Evolutionary conservation across 106 monocot species (phyloP).

Genomic region (Agapanthus africanus): DNA sequence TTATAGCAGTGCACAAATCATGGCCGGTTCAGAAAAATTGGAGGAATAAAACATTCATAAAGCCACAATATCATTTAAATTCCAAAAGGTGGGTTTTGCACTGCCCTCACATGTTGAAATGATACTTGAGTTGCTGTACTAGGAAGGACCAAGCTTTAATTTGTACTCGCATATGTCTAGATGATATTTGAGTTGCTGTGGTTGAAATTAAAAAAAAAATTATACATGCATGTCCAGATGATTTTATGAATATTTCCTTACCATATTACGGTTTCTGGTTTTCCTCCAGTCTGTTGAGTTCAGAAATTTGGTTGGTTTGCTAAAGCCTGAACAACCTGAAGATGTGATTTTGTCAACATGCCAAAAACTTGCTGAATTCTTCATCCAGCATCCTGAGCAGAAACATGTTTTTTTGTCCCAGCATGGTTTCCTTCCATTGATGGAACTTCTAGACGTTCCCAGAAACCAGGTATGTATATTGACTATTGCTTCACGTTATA

Average conservation of each 20-base stretch:
- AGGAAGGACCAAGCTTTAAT: no score
- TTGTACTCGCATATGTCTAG: no score
- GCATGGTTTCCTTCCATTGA: slow-evolving; percentile 71
- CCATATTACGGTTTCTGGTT: background rate
- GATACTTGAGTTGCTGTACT: background rate
- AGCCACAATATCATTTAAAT: no score
- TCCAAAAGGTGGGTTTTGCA: no score
- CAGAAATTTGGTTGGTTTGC: slow-evolving; percentile 57
- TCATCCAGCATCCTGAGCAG: slow-evolving; percentile 73
- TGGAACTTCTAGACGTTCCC: slow-evolving; percentile 82
- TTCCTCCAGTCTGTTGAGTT: slow-evolving; percentile 59
- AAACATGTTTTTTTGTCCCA: slow-evolving; percentile 71
- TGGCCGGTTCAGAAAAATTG: no score
- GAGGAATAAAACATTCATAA: no score
- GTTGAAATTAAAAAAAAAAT: no score
- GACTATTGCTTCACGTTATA: background rate
- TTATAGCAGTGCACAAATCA: no score
- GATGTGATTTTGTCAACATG: slow-evolving; percentile 73
- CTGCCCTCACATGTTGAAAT: background rate
- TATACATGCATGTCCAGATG: background rate
- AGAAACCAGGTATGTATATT: slow-evolving; percentile 55
- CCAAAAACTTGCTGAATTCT: slow-evolving; percentile 67
- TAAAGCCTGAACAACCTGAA: slow-evolving; percentile 78
- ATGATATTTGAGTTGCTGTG: no score
- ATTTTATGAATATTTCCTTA: no score